A percentile compares a stretch with the other conserved stretches of the same genome.
Conservation (phyloP, 192 early-diverging fungal genomes). For the Chytriomyces sp. region DNA sequence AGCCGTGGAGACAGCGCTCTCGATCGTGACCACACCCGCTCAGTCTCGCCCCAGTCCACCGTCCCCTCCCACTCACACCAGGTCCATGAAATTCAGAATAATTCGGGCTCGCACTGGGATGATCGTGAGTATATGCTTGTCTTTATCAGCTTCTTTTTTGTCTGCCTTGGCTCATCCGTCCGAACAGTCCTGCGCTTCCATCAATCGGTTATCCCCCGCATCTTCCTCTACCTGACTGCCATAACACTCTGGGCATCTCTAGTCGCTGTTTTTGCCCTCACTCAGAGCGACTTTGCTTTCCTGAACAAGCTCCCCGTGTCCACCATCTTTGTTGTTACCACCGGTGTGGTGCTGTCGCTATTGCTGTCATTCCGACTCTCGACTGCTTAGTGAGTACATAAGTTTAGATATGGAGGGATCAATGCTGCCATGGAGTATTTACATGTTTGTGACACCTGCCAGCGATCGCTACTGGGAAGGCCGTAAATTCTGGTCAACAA, state of each 20-base stretch:
- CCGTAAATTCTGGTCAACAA: neutral
- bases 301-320: neutral
- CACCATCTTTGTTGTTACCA: neutral
- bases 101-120: too few relatives aligned
- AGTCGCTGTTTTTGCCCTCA: neutral
- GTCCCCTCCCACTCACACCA: too few relatives aligned
- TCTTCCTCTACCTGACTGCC: neutral
- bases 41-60: too few relatives aligned
- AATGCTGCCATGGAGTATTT: neutral
- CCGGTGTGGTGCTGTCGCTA: constrained; percentile 3
- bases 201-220: neutral
- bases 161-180: too few relatives aligned
- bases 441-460: neutral
- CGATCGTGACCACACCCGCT: too few relatives aligned
- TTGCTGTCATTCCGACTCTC: constrained; percentile 10
- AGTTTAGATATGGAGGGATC: neutral
- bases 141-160: too few relatives aligned
- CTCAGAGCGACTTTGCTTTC: neutral
- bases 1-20: too few relatives aligned
- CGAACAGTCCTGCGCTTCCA: neutral
- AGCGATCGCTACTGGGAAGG: neutral
- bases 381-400: neutral
- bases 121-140: too few relatives aligned
- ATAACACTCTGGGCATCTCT: neutral
- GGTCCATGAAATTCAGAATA: too few relatives aligned